phyloP scores from a whole-genome alignment of 2,329 filamentous ascomycete genomes.

The Coleophoma eucalyptorum region DNA sequence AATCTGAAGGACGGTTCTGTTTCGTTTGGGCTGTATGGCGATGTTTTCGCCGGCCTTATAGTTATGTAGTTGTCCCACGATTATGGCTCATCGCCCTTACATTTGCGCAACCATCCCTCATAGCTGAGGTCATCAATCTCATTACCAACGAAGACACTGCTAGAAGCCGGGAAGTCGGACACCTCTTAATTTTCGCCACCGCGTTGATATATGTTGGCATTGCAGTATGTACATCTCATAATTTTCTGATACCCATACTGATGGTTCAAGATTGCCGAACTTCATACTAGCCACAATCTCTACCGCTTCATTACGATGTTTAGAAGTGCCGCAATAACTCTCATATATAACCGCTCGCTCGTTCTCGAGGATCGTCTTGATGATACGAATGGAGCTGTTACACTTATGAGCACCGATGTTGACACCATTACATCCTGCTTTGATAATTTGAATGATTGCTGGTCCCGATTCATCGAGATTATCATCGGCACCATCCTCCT shows the following conservation, averaged over 20 bases:
- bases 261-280: background rate
- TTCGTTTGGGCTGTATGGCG: background rate
- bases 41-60: no score
- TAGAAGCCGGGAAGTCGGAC: conserved; percentile 4
- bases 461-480: conserved; percentile 31
- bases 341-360: conserved; percentile 45
- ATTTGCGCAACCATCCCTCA: conserved; percentile 14
- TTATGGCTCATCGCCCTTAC: conserved; percentile 6
- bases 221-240: conserved; percentile 2
- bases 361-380: conserved; percentile 22
- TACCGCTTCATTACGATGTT: conserved; percentile 38
- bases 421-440: conserved; percentile 25
- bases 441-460: conserved; percentile 26
- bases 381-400: conserved; percentile 33
- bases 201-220: conserved; percentile 19
- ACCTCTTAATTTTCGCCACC: conserved; percentile 18
- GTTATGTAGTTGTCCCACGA: conserved; percentile 4
- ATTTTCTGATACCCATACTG: background rate
- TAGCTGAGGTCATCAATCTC: conserved; percentile 6
- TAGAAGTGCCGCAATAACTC: conserved; percentile 35
- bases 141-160: background rate
- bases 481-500: conserved; percentile 19
- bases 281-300: conserved; percentile 27
- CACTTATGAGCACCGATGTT: conserved; percentile 41
- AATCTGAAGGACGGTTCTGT: background rate